These are phyloP conservation scores for Saccharomyces hybrid DNA, from an alignment of 1,139 yeast genomes.

Conservation along the genomic window DNA sequence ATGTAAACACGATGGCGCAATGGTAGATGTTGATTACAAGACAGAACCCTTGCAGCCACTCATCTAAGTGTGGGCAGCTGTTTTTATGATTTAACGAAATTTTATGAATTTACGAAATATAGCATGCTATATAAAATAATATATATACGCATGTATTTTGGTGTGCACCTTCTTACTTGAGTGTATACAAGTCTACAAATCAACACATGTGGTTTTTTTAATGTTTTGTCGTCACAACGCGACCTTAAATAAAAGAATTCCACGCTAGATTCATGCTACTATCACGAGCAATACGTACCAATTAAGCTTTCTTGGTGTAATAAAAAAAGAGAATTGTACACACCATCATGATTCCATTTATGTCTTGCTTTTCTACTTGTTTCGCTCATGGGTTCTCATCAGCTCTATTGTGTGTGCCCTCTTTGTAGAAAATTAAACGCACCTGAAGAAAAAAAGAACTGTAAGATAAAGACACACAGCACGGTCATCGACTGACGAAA, in stretches of 20 bases:
- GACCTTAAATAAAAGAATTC: background rate
- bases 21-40: constrained; percentile 53
- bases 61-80: background rate
- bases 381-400: background rate
- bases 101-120: background rate
- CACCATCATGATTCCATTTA: background rate
- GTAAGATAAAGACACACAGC: background rate
- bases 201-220: background rate
- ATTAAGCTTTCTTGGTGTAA: background rate
- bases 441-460: background rate
- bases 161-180: background rate
- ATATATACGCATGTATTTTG: background rate
- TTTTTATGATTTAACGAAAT: background rate
- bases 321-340: background rate
- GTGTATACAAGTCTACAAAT: background rate
- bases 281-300: background rate
- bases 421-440: background rate
- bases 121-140: background rate
- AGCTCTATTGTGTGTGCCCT: background rate
- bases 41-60: constrained; percentile 31
- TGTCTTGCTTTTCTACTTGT: background rate
- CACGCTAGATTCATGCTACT: background rate
- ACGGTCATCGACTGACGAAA: background rate
- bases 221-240: background rate
- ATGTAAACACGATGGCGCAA: constrained; percentile 53